Evolutionary conservation across 441 rosid genomes (phyloP), one percentile per base, ranked within the genome.

Genomic region (Eruca vesicaria): DNA sequence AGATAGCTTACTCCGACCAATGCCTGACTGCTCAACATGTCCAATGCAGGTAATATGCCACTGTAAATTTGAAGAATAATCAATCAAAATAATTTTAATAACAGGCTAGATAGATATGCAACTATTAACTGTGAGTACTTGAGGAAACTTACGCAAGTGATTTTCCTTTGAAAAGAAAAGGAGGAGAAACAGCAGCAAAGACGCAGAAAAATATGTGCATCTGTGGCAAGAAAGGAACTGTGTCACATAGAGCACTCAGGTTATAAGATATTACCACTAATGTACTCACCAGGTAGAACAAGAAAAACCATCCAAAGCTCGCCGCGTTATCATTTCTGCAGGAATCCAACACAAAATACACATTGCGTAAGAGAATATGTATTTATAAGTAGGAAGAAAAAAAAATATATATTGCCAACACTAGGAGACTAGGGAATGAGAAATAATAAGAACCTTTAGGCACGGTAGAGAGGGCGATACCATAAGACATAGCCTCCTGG

Each of bases 391-490:
- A n/a, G n/a, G n/a, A n/a, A n/a, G n/a, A n/a, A 64, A 21, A 53
- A 11, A 33, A 16, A 9, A n/a, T n/a, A n/a, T 18, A 12, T 18
- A 1, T 23, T 1, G 26, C 26, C 26, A 23, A 23, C 26, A 23
- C 26, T 23, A 11, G 33, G 43, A 21, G 68, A 43, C 18, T 21
- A 29, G 26, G 68, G 67, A 19, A 38, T 52, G 36, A 43, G 53
- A 57, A 63, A n/a, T 21, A 55, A 63, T 23, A 23, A 23, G 59
- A 78, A 93, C 98, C 98, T 89, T 66, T 82, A 90, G 68, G 93
- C 97, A 65, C 95, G 93, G 80, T 93, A 93, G 15, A 93, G 91
- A 70, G 97, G 98, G 33, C 97, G 97, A 76, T 93, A 93, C 98
- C 98, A 93, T 79, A 90, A 78, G 52, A 89, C 74, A 73, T 90